Base-by-base conservation (phyloP, 2,329 filamentous ascomycete species). In the Fusarium sp. region DNA sequence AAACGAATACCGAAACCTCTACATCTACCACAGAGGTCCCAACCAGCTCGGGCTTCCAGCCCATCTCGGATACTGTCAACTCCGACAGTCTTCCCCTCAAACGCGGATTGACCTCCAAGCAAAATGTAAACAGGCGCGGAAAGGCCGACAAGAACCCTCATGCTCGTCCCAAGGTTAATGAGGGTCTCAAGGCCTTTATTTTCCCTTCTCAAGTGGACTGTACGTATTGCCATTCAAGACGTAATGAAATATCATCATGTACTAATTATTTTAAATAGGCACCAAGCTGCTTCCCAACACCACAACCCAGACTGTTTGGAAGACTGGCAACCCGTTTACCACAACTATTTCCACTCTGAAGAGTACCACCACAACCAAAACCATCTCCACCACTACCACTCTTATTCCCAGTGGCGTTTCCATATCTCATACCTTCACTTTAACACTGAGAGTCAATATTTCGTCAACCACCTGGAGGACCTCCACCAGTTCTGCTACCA, bases 181-280 rank as follows among this genome's bases (percentile, higher is more conserved):
- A 33, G 3, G 61, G 61, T 11, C 33, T 62, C 0, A 56, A 57
- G 8, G 61, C 61, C 1, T 57, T 64, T 5, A 19, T n/a, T 3
- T 64, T 62, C 19, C 57, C 61, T 2, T 31, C 51, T 2, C 19
- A 62, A 1, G 49, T 64, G 1, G 47, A 62, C 15, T 63, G 61
- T 62, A 24, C 6, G 57, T 40, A 13, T n/a, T 8, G 6, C 24
- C 15, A 5, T 42, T 26, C 7, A 31, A 40, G 4, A 26, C 5
- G 2, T 13, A 24, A 5, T 2, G 13, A 5, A 3, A 4, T 3
- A n/a, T 14, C 2, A 6, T 6, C 3, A 15, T 5, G 34, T 3
- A 10, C 28, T 57, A 1, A 57, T 9, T 5, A 4, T 1, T 6
- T 4, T 10, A 4, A 0, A 5, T 1, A 62, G 57, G 57, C 2